Evolutionary conservation across 176 grass and related monocot genomes (phyloP).

Genomic region (Triticum dicoccoides): DNA sequence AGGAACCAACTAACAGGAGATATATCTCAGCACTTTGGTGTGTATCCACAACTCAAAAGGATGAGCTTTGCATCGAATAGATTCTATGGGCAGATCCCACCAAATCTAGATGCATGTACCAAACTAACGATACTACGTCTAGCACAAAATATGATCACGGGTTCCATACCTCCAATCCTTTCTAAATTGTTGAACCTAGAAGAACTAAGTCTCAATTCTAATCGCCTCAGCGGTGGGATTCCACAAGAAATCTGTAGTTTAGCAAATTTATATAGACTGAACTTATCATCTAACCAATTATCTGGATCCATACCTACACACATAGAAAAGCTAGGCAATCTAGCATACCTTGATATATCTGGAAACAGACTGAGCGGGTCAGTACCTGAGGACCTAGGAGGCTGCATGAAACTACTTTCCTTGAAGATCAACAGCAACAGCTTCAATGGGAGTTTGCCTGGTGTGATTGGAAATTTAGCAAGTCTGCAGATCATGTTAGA

Average conservation of each 20-base stretch:
- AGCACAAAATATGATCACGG: background rate
- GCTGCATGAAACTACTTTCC: background rate
- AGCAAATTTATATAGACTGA: background rate
- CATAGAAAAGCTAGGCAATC: background rate
- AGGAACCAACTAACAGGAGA: background rate
- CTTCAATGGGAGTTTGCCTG: conserved; percentile 27
- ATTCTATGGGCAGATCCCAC: background rate
- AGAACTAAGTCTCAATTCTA: background rate
- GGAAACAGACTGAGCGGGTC: background rate
- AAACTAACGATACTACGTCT: background rate
- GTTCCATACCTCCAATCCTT: background rate
- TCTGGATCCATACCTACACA: background rate
- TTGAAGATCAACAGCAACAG: background rate
- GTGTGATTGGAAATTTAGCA: conserved; percentile 18
- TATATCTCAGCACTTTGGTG: background rate
- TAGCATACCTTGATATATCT: background rate
- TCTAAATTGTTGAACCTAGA: background rate
- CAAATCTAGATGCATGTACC: background rate
- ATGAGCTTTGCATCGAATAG: background rate
- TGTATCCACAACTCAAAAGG: background rate
- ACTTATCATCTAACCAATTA: background rate
- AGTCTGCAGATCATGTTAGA: conserved; percentile 16
- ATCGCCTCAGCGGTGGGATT: too few species aligned
- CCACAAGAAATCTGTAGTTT: too few species aligned
- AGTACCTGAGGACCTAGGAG: background rate